Conservation (phyloP, 2,329 filamentous ascomycete genomes). For the Aspergillus jensenii region DNA sequence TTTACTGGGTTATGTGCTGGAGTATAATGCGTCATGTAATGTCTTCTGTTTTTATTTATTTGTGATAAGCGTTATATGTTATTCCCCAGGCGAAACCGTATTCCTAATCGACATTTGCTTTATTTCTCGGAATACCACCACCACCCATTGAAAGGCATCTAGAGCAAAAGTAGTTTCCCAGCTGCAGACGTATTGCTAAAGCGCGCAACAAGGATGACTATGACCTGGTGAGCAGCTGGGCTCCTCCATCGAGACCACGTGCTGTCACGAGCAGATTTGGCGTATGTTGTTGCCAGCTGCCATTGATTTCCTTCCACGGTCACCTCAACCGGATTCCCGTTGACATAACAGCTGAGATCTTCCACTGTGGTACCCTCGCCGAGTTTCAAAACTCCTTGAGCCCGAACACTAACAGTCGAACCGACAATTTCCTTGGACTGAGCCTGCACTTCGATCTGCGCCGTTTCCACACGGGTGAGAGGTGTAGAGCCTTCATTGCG, state of each 20-base stretch:
- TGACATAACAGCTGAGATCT: conserved; percentile 20
- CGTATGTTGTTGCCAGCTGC: conserved; percentile 19
- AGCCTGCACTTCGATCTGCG: conserved; percentile 3
- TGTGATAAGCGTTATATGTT: background rate
- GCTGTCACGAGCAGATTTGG: conserved; percentile 23
- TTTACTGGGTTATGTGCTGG: background rate
- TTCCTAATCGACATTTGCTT: background rate
- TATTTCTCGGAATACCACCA: background rate
- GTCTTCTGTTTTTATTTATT: no score
- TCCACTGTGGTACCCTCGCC: conserved; percentile 12
- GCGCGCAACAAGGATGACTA: conserved; percentile 21
- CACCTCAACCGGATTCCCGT: conserved; percentile 20
- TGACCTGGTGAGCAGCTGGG: conserved; percentile 26
- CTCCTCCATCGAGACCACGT: conserved; percentile 27
- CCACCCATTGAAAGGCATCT: background rate
- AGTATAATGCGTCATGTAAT: background rate
- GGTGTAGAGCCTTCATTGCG: background rate
- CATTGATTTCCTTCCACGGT: conserved; percentile 16
- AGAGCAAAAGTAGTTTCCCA: conserved; percentile 27
- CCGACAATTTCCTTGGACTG: conserved; percentile 12
- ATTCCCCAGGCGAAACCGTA: background rate
- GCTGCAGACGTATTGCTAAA: conserved; percentile 8
- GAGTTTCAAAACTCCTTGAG: conserved; percentile 1
- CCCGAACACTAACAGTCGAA: conserved; percentile 7
- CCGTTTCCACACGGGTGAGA: background rate